Conservation (phyloP, 768 basidiomycete species). For the Phallus indusiatus region DNA sequence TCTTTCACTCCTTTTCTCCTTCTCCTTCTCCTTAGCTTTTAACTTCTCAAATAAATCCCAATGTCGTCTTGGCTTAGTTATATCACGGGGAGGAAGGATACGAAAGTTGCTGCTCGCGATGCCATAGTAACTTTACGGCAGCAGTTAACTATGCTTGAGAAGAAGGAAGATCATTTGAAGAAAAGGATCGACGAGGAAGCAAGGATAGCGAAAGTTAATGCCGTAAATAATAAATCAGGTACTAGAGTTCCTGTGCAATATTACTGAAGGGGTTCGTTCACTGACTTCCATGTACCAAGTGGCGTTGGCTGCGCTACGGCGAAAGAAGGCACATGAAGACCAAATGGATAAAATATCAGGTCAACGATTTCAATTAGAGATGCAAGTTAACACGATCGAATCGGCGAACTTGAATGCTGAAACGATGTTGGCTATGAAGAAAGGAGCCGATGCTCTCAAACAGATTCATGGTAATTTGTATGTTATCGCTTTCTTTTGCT, state of each 20-base stretch:
- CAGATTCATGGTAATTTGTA: constrained; percentile 85
- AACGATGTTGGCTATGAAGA: constrained; percentile 97
- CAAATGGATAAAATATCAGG: constrained; percentile 83
- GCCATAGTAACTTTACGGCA: constrained; percentile 90
- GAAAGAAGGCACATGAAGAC: constrained; percentile 84
- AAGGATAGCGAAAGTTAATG: constrained; percentile 87
- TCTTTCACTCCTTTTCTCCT: neutral
- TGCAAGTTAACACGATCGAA: constrained; percentile 94
- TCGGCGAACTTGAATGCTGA: constrained; percentile 96
- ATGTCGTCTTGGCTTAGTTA: constrained; percentile 68
- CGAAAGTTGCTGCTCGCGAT: constrained; percentile 79
- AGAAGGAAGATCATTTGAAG: constrained; percentile 96
- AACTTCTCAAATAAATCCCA: constrained; percentile 2
- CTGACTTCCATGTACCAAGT: constrained; percentile 33
- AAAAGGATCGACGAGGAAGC: constrained; percentile 95
- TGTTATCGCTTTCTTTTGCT: constrained; percentile 27
- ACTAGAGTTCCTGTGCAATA: constrained; percentile 25
- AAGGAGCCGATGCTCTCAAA: constrained; percentile 81
- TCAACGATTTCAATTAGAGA: constrained; percentile 84
- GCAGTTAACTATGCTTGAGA: constrained; percentile 95
- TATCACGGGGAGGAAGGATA: constrained; percentile 76
- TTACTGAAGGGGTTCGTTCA: neutral
- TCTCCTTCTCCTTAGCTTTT: neutral
- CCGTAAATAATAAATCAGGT: constrained; percentile 90
- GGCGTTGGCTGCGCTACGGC: constrained; percentile 81